Evolutionary conservation across 2,329 filamentous ascomycete species (phyloP), one percentile per base, ranked within the genome.

Genomic region (Raffaelea arxii): DNA sequence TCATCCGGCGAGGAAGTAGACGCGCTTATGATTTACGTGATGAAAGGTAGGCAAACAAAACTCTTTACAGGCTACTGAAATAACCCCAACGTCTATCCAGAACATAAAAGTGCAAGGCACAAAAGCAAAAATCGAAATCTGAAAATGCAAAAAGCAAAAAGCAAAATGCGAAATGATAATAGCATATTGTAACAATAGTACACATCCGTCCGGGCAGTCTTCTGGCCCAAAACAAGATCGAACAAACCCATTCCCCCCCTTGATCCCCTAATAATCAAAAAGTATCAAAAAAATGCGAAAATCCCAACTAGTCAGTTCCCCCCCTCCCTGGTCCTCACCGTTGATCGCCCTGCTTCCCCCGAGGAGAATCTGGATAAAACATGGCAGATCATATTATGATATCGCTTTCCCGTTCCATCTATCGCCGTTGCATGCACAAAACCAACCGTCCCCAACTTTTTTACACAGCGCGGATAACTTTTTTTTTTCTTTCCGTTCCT

Each of bases 121-220:
- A n/a, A n/a, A n/a, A n/a, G n/a, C n/a, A n/a, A n/a, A n/a, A n/a
- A n/a, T n/a, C n/a, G n/a, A n/a, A n/a, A 6, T 24, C 11, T 6
- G 22, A 25, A 24, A 41, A 25, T 24, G 39, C 39, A 27, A 41
- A 41, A 23, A 44, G 23, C 21, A 25, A 16, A 25, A 37, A 36
- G 19, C 30, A 46, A 47, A 47, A 47, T 44, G 39, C 38, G n/a
- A n/a, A 41, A 46, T 21, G 30, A 42, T 36, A 41, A 39, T 32
- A 47, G 60, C 63, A 59, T 63, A 64, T 66, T 67, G 63, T 63
- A 62, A 70, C 64, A 72, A 72, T 69, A 72, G 65, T 74, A 74
- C 71, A 72, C 64, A 64, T 65, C 64, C 63, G 58, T 61, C 54
- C 22, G n/a, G 30, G 44, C 3, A 35, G 18, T 22, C 45, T 24